phyloP scores from a whole-genome alignment of 495 filamentous ascomycete species.

The Xylaria sp. region DNA sequence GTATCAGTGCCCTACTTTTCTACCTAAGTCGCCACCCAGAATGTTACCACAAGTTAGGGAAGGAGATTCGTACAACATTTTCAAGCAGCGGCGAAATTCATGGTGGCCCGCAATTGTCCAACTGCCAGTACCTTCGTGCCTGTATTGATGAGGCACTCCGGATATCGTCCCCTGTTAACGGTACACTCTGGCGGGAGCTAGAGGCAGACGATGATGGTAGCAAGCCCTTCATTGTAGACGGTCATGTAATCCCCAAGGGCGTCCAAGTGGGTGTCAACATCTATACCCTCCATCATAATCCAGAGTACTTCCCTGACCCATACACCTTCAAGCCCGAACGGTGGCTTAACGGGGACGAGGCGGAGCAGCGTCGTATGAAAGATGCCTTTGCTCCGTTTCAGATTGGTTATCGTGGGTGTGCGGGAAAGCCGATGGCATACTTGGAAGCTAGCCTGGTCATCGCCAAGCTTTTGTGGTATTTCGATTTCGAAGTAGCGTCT shows the following conservation, averaged over 20 bases:
- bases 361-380: conserved; percentile 5
- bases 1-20: conserved; percentile 24
- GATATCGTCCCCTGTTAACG: conserved; percentile 58
- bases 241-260: conserved; percentile 35
- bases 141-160: conserved; percentile 68
- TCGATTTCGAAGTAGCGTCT: conserved; percentile 37
- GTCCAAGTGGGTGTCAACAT: conserved; percentile 45
- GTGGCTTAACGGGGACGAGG: conserved; percentile 39
- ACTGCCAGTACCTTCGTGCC: conserved; percentile 52
- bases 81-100: conserved; percentile 43
- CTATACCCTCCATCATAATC: conserved; percentile 51
- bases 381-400: conserved; percentile 63
- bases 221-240: conserved; percentile 48
- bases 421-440: conserved; percentile 64
- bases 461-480: conserved; percentile 52
- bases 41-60: conserved; percentile 47
- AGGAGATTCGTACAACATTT: conserved; percentile 50
- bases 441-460: conserved; percentile 61
- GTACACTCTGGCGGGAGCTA: conserved; percentile 52
- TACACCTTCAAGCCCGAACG: conserved; percentile 49
- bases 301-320: conserved; percentile 45
- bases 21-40: conserved; percentile 42
- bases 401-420: conserved; percentile 63
- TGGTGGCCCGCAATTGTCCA: conserved; percentile 49
- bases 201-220: conserved; percentile 35